phyloP scores from a whole-genome alignment of 106 monocot species.

The Allium sativum region DNA sequence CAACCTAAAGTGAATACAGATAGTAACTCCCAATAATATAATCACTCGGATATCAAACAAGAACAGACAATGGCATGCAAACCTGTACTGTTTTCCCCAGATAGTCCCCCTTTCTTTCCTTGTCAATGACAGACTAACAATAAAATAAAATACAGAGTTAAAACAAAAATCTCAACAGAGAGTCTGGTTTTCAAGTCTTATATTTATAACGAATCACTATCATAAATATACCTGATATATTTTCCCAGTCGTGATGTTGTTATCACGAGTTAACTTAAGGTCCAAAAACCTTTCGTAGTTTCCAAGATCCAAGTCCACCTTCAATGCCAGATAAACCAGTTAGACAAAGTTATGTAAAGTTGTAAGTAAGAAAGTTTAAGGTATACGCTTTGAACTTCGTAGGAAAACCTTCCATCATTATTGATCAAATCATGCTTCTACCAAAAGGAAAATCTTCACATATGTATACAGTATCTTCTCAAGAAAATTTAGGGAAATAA shows the following conservation, averaged over 20 bases:
- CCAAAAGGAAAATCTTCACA: too few species aligned
- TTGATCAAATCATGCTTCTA: too few species aligned
- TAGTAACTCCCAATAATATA: too few species aligned
- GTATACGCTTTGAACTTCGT: too few species aligned
- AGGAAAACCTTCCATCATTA: too few species aligned
- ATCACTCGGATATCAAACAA: not conserved
- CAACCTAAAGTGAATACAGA: constrained; percentile 19
- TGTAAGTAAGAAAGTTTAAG: too few species aligned
- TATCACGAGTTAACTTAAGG: constrained; percentile 46
- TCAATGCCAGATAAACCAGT: not conserved
- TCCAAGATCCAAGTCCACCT: constrained; percentile 64
- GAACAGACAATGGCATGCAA: not conserved
- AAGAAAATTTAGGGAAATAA: too few species aligned
- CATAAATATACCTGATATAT: constrained; percentile 49
- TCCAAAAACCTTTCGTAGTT: constrained; percentile 58
- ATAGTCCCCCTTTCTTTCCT: constrained; percentile 67
- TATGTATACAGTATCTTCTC: too few species aligned
- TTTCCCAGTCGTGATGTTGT: constrained; percentile 63
- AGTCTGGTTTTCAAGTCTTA: not conserved
- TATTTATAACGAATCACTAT: not conserved
- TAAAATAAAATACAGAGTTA: not conserved
- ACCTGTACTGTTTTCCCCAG: constrained; percentile 78
- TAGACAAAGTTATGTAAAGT: not conserved
- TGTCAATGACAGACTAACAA: constrained; percentile 47
- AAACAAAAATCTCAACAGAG: not conserved